phyloP scores from a whole-genome alignment of 169 alveolate species.

The Plasmodium adleri region DNA sequence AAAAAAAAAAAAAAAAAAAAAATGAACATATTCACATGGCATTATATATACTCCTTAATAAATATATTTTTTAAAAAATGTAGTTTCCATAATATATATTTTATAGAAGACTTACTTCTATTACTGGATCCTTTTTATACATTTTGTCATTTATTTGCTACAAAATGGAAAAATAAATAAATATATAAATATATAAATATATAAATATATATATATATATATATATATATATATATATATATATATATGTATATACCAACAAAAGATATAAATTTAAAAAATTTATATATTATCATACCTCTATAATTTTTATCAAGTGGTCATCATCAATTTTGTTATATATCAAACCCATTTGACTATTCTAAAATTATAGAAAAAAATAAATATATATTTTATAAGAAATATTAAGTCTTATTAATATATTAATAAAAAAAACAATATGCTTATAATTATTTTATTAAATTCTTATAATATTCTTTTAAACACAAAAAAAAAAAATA shows the following conservation, averaged over 20 bases:
- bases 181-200: background rate
- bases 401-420: no score
- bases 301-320: conserved; percentile 72
- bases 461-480: no score
- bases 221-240: no score
- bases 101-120: conserved; percentile 29
- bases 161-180: conserved; percentile 15
- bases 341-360: conserved; percentile 71
- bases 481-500: no score
- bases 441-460: no score
- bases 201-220: conserved; percentile 3
- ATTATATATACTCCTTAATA: background rate
- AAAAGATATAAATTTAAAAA: background rate
- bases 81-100: background rate
- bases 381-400: no score
- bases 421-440: no score
- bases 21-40: background rate
- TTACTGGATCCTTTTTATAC: conserved; percentile 66
- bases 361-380: conserved; percentile 21
- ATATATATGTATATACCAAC: no score
- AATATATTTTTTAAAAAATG: no score
- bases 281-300: conserved; percentile 23
- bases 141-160: conserved; percentile 68
- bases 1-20: background rate
- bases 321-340: conserved; percentile 57